Base-by-base conservation (phyloP, 2,329 filamentous ascomycete species). In the Xylariales sp. region DNA sequence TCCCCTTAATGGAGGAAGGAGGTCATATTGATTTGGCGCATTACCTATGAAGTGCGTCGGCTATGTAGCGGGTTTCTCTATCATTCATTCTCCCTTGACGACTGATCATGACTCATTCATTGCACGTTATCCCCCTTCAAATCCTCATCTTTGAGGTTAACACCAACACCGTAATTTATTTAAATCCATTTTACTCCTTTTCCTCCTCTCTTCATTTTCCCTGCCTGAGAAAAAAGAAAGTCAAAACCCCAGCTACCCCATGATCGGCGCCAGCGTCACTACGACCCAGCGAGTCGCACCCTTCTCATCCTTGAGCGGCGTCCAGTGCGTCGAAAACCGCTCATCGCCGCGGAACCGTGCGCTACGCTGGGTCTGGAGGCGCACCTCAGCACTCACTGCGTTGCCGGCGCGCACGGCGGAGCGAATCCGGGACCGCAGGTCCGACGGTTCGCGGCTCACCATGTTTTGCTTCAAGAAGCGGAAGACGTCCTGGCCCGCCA, bases 11-110 rank as follows among this genome's bases (percentile, higher is more conserved):
- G 24, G 72, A 76, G 25, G 64, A 64, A 0, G 69, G 70, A 2
- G 72, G 72, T 0, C 71, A 72, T 6, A 76, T 76, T 38, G 72
- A 76, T 48, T 53, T 76, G 28, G 70, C 59, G 2, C 61, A 64
- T 28, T 62, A 61, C 32, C 49, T 63, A 21, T 62, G 43, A 56
- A 7, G 7, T 30, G 7, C 7, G 28, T 10, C 28, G 28, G 11
- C 28, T 30, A 8, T 25, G 23, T 25, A n/a, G 23, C 23, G n/a
- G n/a, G n/a, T n/a, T n/a, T n/a, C n/a, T n/a, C n/a, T n/a, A n/a
- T n/a, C n/a, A n/a, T n/a, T n/a, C n/a, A n/a, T n/a, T n/a, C n/a
- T n/a, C n/a, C n/a, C n/a, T n/a, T n/a, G n/a, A n/a, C n/a, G n/a
- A n/a, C n/a, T n/a, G n/a, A n/a, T n/a, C n/a, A n/a, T n/a, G n/a